phyloP scores from a whole-genome alignment of 108 stramenopile species.

The Cylindrotheca fusiformis region DNA sequence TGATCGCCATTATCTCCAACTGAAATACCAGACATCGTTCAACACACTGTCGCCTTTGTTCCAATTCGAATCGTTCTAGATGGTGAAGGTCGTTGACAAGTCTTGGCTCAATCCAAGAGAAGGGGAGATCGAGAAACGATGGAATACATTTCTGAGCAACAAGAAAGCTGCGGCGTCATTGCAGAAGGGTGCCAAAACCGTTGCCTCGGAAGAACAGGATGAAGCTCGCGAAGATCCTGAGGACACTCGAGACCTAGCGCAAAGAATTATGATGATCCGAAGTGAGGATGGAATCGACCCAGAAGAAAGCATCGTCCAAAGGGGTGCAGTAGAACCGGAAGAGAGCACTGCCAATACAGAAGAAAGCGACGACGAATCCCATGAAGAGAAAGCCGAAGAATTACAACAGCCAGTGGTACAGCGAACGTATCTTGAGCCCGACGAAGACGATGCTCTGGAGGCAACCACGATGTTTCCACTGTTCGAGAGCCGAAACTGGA shows the following conservation, averaged over 20 bases:
- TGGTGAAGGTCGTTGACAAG: slow-evolving; percentile 4
- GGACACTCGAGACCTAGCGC: not conserved
- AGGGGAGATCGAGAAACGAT: slow-evolving; percentile 25
- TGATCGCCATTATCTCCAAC: not conserved
- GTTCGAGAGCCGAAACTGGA: slow-evolving; percentile 29
- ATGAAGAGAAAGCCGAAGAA: not conserved
- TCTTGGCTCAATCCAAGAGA: not conserved
- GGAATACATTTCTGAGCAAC: slow-evolving; percentile 30
- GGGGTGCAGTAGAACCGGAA: not conserved
- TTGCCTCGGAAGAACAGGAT: not conserved
- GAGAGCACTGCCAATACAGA: not conserved
- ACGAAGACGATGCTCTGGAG: not conserved
- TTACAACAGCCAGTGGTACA: not conserved
- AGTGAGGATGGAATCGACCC: not conserved
- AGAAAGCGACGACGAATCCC: slow-evolving; percentile 14
- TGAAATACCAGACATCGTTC: not conserved
- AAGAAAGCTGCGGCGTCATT: not conserved
- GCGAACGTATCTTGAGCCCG: not conserved
- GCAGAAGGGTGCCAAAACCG: not conserved
- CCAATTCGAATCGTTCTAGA: no score
- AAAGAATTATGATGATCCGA: not conserved
- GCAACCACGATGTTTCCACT: slow-evolving; percentile 18
- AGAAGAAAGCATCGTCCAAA: not conserved
- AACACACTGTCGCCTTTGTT: no score
- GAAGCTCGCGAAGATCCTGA: not conserved